phyloP scores from a whole-genome alignment of 2,329 filamentous ascomycete species.

The Pyrenochaeta sp. region DNA sequence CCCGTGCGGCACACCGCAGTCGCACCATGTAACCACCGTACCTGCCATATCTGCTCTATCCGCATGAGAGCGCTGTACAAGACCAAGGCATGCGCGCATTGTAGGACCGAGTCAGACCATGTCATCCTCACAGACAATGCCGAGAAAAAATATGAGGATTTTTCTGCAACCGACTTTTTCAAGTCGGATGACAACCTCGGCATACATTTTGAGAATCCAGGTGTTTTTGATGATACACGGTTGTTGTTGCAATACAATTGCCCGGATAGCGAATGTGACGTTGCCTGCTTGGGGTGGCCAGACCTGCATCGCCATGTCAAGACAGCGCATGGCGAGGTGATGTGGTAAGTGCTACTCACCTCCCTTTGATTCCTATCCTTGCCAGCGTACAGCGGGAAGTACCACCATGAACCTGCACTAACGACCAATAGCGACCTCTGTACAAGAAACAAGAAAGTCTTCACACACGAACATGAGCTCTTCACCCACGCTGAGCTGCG shows the following conservation, averaged over 20 bases:
- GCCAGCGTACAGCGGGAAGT: too few species aligned
- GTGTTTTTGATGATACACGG: conserved; percentile 90
- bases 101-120: conserved; percentile 78
- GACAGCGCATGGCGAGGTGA: conserved; percentile 81
- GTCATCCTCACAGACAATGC: conserved; percentile 93
- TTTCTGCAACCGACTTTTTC: conserved; percentile 74
- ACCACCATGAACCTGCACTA: conserved; percentile 2
- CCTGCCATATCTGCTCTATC: conserved; percentile 94
- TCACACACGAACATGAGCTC: conserved; percentile 96
- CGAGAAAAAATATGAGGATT: conserved; percentile 86
- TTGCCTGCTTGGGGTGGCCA: conserved; percentile 82
- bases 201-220: conserved; percentile 86
- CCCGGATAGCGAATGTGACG: conserved; percentile 83
- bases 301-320: conserved; percentile 84
- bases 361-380: neutral
- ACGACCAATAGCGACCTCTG: conserved; percentile 73
- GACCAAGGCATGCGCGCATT: conserved; percentile 96
- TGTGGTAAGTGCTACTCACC: conserved; percentile 66
- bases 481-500: conserved; percentile 83
- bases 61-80: conserved; percentile 94
- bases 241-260: conserved; percentile 94
- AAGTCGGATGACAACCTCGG: conserved; percentile 85
- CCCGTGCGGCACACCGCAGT: conserved; percentile 86
- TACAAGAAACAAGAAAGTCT: conserved; percentile 94
- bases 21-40: conserved; percentile 93